A percentile compares a stretch with the other conserved stretches of the same genome.
Conservation (phyloP, 805 yeast genomes). For the Yamadazyma scolyti region DNA sequence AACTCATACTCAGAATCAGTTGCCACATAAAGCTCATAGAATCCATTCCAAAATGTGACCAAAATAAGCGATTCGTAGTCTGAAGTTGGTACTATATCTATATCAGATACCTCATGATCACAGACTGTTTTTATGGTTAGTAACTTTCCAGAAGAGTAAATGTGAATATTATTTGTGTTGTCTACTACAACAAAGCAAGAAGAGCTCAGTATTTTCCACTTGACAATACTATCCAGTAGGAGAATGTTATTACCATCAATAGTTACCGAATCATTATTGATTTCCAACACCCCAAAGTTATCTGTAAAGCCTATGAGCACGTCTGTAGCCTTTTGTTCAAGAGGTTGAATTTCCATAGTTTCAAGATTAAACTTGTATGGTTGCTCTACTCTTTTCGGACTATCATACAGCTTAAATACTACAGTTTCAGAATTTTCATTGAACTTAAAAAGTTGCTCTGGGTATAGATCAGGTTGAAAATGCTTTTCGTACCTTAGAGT, state of each 20-base stretch:
- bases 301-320: too few species aligned
- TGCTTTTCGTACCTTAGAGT: constrained; percentile 1
- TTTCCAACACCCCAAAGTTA: too few species aligned
- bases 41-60: constrained; percentile 15
- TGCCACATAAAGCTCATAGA: constrained; percentile 8
- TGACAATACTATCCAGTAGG: too few species aligned
- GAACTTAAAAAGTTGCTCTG: too few species aligned
- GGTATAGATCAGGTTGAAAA: constrained; percentile 1
- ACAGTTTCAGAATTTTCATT: too few species aligned
- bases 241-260: too few species aligned
- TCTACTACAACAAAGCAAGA: constrained; percentile 5
- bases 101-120: constrained; percentile 8
- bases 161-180: constrained; percentile 4
- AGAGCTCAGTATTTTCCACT: constrained; percentile 2
- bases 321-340: too few species aligned
- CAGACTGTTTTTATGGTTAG: constrained; percentile 3
- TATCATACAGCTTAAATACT: too few species aligned
- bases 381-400: too few species aligned
- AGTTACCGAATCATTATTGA: too few species aligned
- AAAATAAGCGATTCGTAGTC: constrained; percentile 8
- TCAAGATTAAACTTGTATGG: too few species aligned
- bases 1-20: constrained; percentile 4
- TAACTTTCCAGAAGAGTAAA: constrained; percentile 3
- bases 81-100: constrained; percentile 8
- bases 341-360: too few species aligned